These are phyloP conservation scores for Nitzschia sp. DNA, from an alignment of 108 stramenopile species.

Conservation along the genomic window DNA sequence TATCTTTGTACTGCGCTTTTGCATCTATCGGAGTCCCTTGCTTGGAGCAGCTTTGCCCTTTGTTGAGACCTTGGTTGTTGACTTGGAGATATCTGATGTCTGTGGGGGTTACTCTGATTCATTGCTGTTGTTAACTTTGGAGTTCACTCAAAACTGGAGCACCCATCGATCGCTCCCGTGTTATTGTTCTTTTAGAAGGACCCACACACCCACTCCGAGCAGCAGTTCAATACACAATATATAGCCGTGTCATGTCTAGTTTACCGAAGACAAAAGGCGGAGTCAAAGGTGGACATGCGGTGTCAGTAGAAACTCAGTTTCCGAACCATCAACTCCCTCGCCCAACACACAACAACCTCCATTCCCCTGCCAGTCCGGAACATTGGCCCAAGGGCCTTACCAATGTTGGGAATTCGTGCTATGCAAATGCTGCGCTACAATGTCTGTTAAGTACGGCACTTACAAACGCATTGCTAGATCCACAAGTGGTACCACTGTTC, in stretches of 20 bases:
- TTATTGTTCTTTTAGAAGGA: background rate
- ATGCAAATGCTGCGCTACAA: constrained; percentile 83
- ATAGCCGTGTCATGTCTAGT: background rate
- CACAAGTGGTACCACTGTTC: constrained; percentile 63
- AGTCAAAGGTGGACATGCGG: constrained; percentile 14
- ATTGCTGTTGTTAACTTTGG: background rate
- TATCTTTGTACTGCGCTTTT: too few relatives aligned
- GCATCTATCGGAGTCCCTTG: too few relatives aligned
- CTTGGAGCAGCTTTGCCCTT: too few relatives aligned
- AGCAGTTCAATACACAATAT: background rate
- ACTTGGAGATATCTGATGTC: background rate
- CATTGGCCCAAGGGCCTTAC: constrained; percentile 66
- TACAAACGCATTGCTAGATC: constrained; percentile 73
- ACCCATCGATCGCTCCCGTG: background rate
- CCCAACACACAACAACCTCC: background rate
- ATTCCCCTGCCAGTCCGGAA: constrained; percentile 3
- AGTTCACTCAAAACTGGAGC: background rate
- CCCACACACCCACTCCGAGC: background rate
- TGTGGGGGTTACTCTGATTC: background rate
- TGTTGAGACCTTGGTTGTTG: background rate
- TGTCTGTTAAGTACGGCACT: constrained; percentile 76
- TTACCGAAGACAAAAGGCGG: constrained; percentile 14
- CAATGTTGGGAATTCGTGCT: constrained; percentile 87
- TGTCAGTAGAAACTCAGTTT: background rate
- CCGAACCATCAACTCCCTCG: background rate